These are phyloP conservation scores for Cairneyella variabilis DNA, from an alignment of 495 filamentous ascomycete genomes.

Conservation along the genomic window DNA sequence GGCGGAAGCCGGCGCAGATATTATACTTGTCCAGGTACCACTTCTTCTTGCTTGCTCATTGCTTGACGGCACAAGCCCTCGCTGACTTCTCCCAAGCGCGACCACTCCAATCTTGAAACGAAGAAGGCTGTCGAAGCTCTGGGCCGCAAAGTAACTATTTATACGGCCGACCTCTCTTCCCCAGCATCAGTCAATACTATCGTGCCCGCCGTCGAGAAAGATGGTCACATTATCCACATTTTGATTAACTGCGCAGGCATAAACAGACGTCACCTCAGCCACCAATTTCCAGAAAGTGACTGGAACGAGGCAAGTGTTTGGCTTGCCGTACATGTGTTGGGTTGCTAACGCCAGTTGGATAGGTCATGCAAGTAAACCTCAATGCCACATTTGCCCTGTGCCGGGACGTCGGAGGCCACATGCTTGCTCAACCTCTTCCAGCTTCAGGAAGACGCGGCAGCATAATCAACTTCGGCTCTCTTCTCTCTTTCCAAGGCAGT, in stretches of 20 bases:
- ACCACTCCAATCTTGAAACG: conserved; percentile 58
- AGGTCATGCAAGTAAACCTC: conserved; percentile 79
- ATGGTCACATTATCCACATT: conserved; percentile 53
- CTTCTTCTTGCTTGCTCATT: background rate
- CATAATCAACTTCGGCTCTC: conserved; percentile 79
- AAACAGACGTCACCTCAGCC: conserved; percentile 68
- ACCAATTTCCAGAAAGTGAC: conserved; percentile 72
- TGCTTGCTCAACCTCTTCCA: conserved; percentile 62
- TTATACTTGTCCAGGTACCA: conserved; percentile 59
- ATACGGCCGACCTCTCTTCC: conserved; percentile 49
- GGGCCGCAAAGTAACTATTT: conserved; percentile 57
- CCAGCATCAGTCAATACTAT: conserved; percentile 29
- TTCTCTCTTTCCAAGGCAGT: conserved; percentile 87
- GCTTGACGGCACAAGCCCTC: background rate
- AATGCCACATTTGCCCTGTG: conserved; percentile 74
- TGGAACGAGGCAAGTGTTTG: too few species aligned
- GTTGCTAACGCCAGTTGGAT: too few species aligned
- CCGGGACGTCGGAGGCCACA: conserved; percentile 75
- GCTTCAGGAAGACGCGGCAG: conserved; percentile 63
- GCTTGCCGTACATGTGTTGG: too few species aligned
- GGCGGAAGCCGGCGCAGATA: conserved; percentile 69
- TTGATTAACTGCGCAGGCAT: conserved; percentile 78
- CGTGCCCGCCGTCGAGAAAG: conserved; percentile 53
- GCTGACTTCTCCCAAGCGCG: conserved; percentile 41
- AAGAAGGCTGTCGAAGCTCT: conserved; percentile 54